Percentiles rank a stretch among this genome's conserved stretches.
phyloP scores from a whole-genome alignment of 1,284 basidiomycete genomes.

The Ceratobasidium sp. region DNA sequence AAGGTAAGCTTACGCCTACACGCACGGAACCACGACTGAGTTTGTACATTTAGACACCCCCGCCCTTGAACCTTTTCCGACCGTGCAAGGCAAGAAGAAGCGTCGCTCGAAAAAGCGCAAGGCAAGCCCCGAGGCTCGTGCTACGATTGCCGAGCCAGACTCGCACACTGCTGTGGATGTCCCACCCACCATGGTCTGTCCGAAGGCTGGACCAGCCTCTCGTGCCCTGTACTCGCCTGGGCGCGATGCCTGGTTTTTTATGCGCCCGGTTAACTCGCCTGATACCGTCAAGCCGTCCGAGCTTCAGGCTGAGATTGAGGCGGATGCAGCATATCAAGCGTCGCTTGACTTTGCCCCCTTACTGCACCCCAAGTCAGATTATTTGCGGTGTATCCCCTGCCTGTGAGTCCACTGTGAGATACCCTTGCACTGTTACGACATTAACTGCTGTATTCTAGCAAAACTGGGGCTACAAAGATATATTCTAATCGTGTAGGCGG shows the following conservation, averaged over 20 bases:
- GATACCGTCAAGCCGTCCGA: not conserved
- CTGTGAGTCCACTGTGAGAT: slow-evolving; percentile 11
- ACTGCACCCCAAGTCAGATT: slow-evolving; percentile 4
- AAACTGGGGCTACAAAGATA: not conserved
- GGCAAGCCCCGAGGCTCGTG: not conserved
- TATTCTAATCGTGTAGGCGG: not conserved
- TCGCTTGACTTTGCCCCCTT: not conserved
- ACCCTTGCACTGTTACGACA: not conserved
- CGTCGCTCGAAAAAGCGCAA: not conserved
- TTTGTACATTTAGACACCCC: not conserved
- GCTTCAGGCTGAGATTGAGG: not conserved
- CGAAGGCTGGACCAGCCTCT: not conserved
- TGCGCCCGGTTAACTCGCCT: not conserved
- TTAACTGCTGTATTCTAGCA: slow-evolving; percentile 5
- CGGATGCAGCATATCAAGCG: slow-evolving; percentile 2
- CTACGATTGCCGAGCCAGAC: not conserved
- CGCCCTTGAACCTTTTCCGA: not conserved
- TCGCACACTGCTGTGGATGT: not conserved
- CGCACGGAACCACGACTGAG: too few species aligned
- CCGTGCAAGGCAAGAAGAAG: not conserved
- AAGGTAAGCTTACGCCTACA: too few species aligned
- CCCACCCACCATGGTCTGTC: slow-evolving; percentile 1
- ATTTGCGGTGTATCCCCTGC: slow-evolving; percentile 27
- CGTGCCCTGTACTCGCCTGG: not conserved
- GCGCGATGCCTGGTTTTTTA: slow-evolving; percentile 12